Percentiles rank a stretch among this genome's conserved stretches.
Evolutionary conservation across 768 basidiomycete species (phyloP).

Genomic region (Vararia minispora): DNA sequence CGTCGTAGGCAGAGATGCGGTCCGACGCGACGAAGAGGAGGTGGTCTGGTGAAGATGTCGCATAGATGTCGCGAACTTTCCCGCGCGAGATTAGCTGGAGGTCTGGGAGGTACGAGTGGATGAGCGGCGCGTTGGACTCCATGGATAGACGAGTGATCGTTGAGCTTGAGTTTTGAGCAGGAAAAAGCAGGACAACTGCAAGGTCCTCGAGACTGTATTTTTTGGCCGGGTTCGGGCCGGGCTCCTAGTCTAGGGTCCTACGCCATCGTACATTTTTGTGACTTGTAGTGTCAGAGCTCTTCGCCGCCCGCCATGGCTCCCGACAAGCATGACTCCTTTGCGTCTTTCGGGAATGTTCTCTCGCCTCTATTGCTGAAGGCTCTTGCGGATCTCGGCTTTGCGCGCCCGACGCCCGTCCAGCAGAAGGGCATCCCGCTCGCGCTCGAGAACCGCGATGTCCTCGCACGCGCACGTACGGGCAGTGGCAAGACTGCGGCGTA

Average conservation of each 20-base stretch:
- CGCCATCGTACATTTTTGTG: no score
- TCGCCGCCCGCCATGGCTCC: no score
- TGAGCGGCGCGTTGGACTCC: slow-evolving; percentile 29
- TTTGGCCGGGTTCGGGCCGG: no score
- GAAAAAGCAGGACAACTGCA: no score
- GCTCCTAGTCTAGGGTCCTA: no score
- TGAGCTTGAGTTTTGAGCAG: no score
- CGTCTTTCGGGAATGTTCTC: slow-evolving; percentile 61
- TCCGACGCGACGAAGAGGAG: slow-evolving; percentile 93
- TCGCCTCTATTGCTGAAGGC: slow-evolving; percentile 81
- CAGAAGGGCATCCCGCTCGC: slow-evolving; percentile 87
- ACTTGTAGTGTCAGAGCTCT: no score
- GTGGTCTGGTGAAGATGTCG: slow-evolving; percentile 53
- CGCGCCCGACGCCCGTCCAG: slow-evolving; percentile 87
- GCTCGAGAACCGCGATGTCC: slow-evolving; percentile 79
- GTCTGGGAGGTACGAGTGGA: slow-evolving; percentile 44
- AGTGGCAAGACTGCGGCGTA: slow-evolving; percentile 98
- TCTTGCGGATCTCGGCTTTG: slow-evolving; percentile 83
- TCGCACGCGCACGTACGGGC: slow-evolving; percentile 90
- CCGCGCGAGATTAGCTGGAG: slow-evolving; percentile 74
- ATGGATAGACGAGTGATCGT: no score
- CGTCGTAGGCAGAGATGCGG: slow-evolving; percentile 94
- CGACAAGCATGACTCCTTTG: slow-evolving; percentile 23
- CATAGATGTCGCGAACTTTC: slow-evolving; percentile 95
- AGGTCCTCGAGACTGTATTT: no score